phyloP scores from a whole-genome alignment of 2,329 filamentous ascomycete species.

The Colletotrichum sp. region DNA sequence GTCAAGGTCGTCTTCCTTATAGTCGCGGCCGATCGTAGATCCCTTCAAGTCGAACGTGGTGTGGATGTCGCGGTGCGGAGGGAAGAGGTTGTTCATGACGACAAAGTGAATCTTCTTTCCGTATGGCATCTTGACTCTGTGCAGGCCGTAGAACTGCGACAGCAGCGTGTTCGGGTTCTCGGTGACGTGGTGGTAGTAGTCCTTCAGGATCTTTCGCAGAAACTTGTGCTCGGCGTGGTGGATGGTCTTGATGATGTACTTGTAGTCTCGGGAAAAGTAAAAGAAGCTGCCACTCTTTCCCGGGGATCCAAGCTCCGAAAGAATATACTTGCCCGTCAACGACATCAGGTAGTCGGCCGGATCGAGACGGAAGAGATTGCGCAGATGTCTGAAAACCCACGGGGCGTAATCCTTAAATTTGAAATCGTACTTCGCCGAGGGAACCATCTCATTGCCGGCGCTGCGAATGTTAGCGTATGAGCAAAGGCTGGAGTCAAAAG shows the following conservation, averaged over 20 bases:
- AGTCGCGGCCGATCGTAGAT: constrained; percentile 91
- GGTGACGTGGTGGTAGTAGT: constrained; percentile 93
- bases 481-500: constrained; percentile 64
- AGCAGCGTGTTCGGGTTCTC: constrained; percentile 96
- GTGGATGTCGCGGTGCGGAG: constrained; percentile 96
- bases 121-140: constrained; percentile 97
- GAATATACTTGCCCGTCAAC: constrained; percentile 96
- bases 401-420: constrained; percentile 99
- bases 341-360: constrained; percentile 99
- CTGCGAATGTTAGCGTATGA: constrained; percentile 51
- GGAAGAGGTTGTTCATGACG: constrained; percentile 99
- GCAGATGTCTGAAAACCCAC: constrained; percentile 96
- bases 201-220: constrained; percentile 80
- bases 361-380: constrained; percentile 86
- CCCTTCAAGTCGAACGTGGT: constrained; percentile 97
- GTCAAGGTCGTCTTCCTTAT: constrained; percentile 84
- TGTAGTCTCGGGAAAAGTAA: constrained; percentile 99
- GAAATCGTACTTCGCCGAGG: constrained; percentile 99
- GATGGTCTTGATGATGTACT: constrained; percentile 99
- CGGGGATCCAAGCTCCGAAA: constrained; percentile 94
- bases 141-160: constrained; percentile 96
- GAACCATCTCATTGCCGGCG: constrained; percentile 95
- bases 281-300: constrained; percentile 99
- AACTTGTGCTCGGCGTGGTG: constrained; percentile 95
- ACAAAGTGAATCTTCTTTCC: constrained; percentile 99